phyloP scores from a whole-genome alignment of 2,329 filamentous ascomycete species.

The Sclerotinia trifoliorum region DNA sequence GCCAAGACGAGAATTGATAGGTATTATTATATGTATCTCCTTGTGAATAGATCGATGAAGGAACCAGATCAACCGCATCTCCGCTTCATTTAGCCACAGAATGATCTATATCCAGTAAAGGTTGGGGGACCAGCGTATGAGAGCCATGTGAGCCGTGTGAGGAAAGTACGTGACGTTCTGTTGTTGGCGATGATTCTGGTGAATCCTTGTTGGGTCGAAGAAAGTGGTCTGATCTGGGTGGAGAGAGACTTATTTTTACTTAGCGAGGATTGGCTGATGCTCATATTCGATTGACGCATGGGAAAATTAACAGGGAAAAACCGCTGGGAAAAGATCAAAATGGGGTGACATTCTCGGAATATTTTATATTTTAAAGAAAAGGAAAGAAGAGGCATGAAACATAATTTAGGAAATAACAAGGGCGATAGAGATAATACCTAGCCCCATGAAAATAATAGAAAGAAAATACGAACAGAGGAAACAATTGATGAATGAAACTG shows the following conservation, averaged over 20 bases:
- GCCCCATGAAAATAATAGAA: too few relatives aligned
- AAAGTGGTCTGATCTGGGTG: slow-evolving; percentile 25
- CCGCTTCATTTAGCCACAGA: not conserved
- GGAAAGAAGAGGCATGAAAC: not conserved
- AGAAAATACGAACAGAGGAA: not conserved
- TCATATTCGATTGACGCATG: not conserved
- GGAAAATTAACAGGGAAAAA: slow-evolving; percentile 16
- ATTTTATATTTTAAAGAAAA: not conserved
- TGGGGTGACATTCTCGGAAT: slow-evolving; percentile 9
- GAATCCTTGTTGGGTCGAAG: slow-evolving; percentile 19
- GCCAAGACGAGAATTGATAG: slow-evolving; percentile 21
- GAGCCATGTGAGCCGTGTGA: not conserved
- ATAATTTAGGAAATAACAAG: slow-evolving; percentile 1
- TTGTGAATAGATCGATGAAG: not conserved
- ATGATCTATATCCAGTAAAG: not conserved
- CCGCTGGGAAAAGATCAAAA: not conserved
- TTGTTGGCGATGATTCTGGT: not conserved
- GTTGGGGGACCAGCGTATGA: not conserved
- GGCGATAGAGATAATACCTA: too few relatives aligned
- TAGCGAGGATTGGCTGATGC: not conserved
- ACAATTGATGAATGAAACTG: not conserved
- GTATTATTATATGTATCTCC: not conserved
- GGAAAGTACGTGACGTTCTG: not conserved
- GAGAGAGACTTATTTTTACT: not conserved
- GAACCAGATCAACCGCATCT: not conserved